phyloP scores from a whole-genome alignment of 2,329 filamentous ascomycete species.

The Claviceps quebecensis region DNA sequence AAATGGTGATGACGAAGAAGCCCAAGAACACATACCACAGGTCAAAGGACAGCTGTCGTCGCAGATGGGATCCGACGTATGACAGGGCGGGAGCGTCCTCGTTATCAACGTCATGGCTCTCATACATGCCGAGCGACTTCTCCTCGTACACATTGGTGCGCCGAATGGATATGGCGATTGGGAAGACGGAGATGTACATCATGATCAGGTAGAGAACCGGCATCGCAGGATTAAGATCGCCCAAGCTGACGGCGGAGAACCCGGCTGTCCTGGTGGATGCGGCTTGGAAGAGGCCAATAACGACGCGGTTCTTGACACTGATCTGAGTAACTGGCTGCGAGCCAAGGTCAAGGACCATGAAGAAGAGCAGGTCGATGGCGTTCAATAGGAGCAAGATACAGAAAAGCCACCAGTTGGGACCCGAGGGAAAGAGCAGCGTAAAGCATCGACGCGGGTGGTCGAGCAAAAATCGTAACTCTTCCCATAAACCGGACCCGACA shows the following conservation, averaged over 20 bases:
- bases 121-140: slow-evolving; percentile 64
- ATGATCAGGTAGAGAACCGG: slow-evolving; percentile 93
- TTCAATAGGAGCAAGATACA: slow-evolving; percentile 74
- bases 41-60: slow-evolving; percentile 89
- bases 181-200: slow-evolving; percentile 99
- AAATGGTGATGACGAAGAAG: slow-evolving; percentile 82
- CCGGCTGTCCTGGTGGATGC: slow-evolving; percentile 82
- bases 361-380: slow-evolving; percentile 73
- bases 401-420: slow-evolving; percentile 93
- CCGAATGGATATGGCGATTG: slow-evolving; percentile 88
- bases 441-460: slow-evolving; percentile 95
- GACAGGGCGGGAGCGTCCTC: slow-evolving; percentile 49
- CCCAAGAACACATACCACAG: slow-evolving; percentile 94
- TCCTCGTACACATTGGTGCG: slow-evolving; percentile 96
- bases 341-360: slow-evolving; percentile 80
- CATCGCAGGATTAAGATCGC: slow-evolving; percentile 72
- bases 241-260: slow-evolving; percentile 67
- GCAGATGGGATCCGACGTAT: slow-evolving; percentile 83
- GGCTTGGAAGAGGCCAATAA: slow-evolving; percentile 84
- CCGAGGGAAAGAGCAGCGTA: slow-evolving; percentile 79
- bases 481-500: slow-evolving; percentile 57
- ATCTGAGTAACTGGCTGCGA: slow-evolving; percentile 53
- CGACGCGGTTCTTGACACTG: slow-evolving; percentile 58
- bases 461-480: slow-evolving; percentile 79
- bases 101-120: slow-evolving; percentile 32